Base-by-base conservation (phyloP, 1,284 basidiomycete species). In the Cerrena zonata region DNA sequence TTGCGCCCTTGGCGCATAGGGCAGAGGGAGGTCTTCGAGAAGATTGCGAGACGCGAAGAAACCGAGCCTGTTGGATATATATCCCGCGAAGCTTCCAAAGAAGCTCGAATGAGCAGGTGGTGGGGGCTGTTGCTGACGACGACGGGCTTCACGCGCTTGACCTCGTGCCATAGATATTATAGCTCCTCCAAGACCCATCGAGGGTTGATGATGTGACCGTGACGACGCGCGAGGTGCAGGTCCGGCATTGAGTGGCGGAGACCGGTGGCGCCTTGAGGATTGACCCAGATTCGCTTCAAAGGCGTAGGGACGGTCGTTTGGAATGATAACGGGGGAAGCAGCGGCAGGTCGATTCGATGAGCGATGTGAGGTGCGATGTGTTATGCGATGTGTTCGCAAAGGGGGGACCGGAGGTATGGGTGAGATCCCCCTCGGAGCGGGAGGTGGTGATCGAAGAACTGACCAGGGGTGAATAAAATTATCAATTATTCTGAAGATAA, bases 151-250 rank as follows among this genome's bases (percentile, higher is more conserved):
- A 25, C 58, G 58, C 11, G 57, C 57, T 34, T 59, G 58, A 45
- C 66, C 67, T 27, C 64, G 57, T 44, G 65, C 68, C 7, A 68
- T 58, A 2, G 82, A 71, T 10, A 86, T 68, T 2, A 88, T 58
- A 1, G 80, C 84, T n/a, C 86, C 86, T 18, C 86, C 86, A 24
- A 88, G 66, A 23, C 81, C 81, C 70, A 87, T 77, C 2, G 68
- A 54, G 22, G 82, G 82, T 11, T 72, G 65, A 55, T 80, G 80
- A 49, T 79, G 80, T 7, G 80, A 79, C 10, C 71, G 70, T 7
- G 74, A 67, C 2, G 75, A 75, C 18, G 73, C 68, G 15, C 52
- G 49, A 1, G 54, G 46, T 1, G 58, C 49, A 25, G 54, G 48
- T 15, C 54, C 53, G 18, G 53, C 56, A 4, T 59, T 53, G 1